Percentiles rank a stretch among this genome's conserved stretches.
phyloP scores from a whole-genome alignment of 495 filamentous ascomycete genomes.

The Amniculicola lignicola region DNA sequence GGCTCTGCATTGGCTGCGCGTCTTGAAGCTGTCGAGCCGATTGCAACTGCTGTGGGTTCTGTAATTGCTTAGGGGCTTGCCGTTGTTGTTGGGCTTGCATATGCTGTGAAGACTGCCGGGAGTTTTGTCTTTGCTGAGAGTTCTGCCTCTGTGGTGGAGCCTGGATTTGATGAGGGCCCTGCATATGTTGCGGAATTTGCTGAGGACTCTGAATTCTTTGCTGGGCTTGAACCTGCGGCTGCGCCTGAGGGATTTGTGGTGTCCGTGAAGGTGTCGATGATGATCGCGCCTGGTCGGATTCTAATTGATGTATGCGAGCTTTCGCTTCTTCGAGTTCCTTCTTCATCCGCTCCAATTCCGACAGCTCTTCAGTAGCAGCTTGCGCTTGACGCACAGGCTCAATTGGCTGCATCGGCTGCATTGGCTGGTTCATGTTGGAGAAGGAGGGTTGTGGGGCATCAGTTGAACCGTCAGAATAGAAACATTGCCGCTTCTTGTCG shows the following conservation, averaged over 20 bases:
- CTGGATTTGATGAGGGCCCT: slow-evolving; percentile 4
- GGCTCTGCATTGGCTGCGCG: slow-evolving; percentile 1
- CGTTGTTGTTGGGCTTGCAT: background rate
- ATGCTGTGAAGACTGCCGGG: no score
- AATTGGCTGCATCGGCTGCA: background rate
- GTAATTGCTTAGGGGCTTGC: slow-evolving; percentile 7
- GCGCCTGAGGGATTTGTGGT: slow-evolving; percentile 1
- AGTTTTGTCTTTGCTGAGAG: slow-evolving; percentile 7
- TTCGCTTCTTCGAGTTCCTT: slow-evolving; percentile 29
- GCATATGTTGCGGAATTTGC: background rate
- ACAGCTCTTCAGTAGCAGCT: slow-evolving; percentile 13
- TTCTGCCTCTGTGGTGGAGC: slow-evolving; percentile 2
- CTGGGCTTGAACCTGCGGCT: slow-evolving; percentile 6
- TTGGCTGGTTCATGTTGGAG: background rate
- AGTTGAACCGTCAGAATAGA: slow-evolving; percentile 14
- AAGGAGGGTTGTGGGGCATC: slow-evolving; percentile 17
- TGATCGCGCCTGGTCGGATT: slow-evolving; percentile 25
- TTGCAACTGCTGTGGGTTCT: slow-evolving; percentile 2
- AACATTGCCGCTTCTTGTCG: slow-evolving; percentile 29
- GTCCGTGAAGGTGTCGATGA: slow-evolving; percentile 18
- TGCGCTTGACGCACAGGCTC: slow-evolving; percentile 14
- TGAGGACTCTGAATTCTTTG: no score
- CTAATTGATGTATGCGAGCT: slow-evolving; percentile 23
- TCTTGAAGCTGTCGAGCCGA: background rate
- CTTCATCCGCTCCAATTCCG: slow-evolving; percentile 29